Base-by-base conservation (phyloP, 2,329 filamentous ascomycete genomes). In the Fusarium nanum region DNA sequence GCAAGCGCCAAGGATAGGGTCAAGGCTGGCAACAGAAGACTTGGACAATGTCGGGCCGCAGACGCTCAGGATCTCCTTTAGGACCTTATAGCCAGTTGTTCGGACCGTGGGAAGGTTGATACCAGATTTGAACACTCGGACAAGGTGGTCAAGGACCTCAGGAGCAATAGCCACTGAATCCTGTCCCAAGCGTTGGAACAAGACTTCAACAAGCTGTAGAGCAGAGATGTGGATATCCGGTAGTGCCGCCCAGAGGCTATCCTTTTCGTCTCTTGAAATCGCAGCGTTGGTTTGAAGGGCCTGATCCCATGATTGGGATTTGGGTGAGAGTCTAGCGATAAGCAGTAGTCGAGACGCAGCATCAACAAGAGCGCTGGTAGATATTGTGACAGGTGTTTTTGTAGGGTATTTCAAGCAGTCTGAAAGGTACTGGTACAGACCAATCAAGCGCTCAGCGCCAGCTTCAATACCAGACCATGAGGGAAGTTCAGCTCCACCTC, bases 231-330 rank as follows among this genome's bases (percentile, higher is more conserved):
- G 93, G 41, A 98, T 87, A 12, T 87, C 84, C 7, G 94, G 92
- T 13, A 98, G 84, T 20, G 88, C 83, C 48, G 86, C 82, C 88
- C 92, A 94, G 6, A 98, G 84, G 46, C 90, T 88, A 56, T 97
- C 93, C 65, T 91, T 91, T 79, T 98, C 95, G 52, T 97, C 92
- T 65, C 91, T 88, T 32, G 89, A 86, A 67, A 96, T 88, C 67
- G 93, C 91, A 10, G 89, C 84, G 72, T 94, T 94, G 63, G 90
- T 84, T 64, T 90, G 87, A n/a, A 88, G 80, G 3, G 82, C 83
- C 70, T 83, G 83, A 64, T 86, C 82, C 71, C 81, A 82, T 22
- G 78, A 79, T 63, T 84, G 84, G 64, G 78, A 81, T 76, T 75
- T 84, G 71, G 73, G 84, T 59, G 71, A 87, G 78, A 78, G 88